phyloP scores from a whole-genome alignment of 805 yeast species.

The Schwanniomyces polymorphus region DNA sequence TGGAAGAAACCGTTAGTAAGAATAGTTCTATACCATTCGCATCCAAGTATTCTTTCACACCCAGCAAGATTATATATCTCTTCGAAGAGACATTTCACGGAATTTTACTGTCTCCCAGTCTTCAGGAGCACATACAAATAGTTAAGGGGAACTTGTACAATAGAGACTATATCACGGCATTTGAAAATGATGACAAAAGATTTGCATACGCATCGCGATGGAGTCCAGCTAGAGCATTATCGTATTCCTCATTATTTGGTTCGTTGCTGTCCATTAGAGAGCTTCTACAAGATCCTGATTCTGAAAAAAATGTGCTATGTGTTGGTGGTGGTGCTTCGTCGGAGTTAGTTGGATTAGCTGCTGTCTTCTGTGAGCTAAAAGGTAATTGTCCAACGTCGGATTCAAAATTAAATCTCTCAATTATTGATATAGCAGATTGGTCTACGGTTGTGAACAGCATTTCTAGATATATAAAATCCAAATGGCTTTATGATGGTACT shows the following conservation, averaged over 20 bases:
- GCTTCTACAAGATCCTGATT: slow-evolving; percentile 31
- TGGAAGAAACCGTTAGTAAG: background rate
- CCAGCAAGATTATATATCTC: slow-evolving; percentile 35
- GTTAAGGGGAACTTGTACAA: slow-evolving; percentile 72
- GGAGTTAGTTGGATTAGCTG: slow-evolving; percentile 65
- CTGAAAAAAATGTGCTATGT: slow-evolving; percentile 47
- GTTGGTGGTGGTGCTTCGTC: slow-evolving; percentile 93
- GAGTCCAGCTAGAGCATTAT: slow-evolving; percentile 81
- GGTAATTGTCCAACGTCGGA: slow-evolving; percentile 29
- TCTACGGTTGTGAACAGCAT: slow-evolving; percentile 47
- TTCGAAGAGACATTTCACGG: slow-evolving; percentile 32
- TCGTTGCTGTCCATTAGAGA: slow-evolving; percentile 44
- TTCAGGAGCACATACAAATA: slow-evolving; percentile 52
- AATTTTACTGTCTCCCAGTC: slow-evolving; percentile 32
- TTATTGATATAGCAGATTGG: slow-evolving; percentile 86
- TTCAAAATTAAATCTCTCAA: slow-evolving; percentile 44
- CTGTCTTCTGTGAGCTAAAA: slow-evolving; percentile 50
- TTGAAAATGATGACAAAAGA: slow-evolving; percentile 60
- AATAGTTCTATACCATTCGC: slow-evolving; percentile 32
- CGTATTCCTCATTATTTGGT: slow-evolving; percentile 68
- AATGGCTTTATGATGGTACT: slow-evolving; percentile 51
- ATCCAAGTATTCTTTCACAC: slow-evolving; percentile 29
- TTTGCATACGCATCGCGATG: slow-evolving; percentile 81
- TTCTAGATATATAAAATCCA: slow-evolving; percentile 40
- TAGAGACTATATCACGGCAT: slow-evolving; percentile 71